A percentile compares a stretch with the other conserved stretches of the same genome.
Evolutionary conservation across 2,329 filamentous ascomycete species (phyloP).

Genomic region (Salinomyces thailandicus): DNA sequence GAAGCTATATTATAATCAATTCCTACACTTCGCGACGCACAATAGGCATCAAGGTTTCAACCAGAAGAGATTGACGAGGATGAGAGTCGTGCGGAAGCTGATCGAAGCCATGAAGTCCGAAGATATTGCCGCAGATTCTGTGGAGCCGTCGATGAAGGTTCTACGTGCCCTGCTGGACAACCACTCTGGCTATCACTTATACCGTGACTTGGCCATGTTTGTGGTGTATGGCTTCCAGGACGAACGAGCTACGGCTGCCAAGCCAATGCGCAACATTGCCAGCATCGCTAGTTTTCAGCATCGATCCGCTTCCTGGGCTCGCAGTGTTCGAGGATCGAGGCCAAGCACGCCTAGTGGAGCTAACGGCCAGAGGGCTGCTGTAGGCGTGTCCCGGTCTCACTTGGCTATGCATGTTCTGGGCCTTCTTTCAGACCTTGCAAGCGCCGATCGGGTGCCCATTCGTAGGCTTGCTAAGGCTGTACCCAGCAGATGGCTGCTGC

Average conservation of each 20-base stretch:
- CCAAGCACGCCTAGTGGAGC: conserved; percentile 18
- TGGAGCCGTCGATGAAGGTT: conserved; percentile 66
- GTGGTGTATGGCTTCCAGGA: conserved; percentile 85
- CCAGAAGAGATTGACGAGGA: conserved; percentile 70
- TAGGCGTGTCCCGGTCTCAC: conserved; percentile 17
- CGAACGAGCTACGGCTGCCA: conserved; percentile 29
- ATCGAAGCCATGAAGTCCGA: conserved; percentile 86
- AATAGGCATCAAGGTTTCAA: conserved; percentile 94
- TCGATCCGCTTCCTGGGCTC: conserved; percentile 20
- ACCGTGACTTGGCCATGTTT: conserved; percentile 79
- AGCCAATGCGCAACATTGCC: conserved; percentile 16
- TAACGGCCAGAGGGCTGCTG: conserved; percentile 1
- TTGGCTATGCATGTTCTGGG: conserved; percentile 21
- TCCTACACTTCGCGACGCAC: conserved; percentile 73
- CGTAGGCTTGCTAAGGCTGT: conserved; percentile 82
- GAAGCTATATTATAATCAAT: conserved; percentile 86
- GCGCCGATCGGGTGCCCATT: conserved; percentile 18
- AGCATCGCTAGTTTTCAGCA: conserved; percentile 19
- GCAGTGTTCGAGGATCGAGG: conserved; percentile 14
- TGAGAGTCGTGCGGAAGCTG: conserved; percentile 85
- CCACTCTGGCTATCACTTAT: conserved; percentile 72
- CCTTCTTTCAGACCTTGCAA: conserved; percentile 18
- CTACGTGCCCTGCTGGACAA: conserved; percentile 71
- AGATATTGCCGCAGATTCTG: conserved; percentile 57
- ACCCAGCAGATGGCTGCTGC: conserved; percentile 71